phyloP scores from a whole-genome alignment of 345 rosid species.

The Populus nigra region DNA sequence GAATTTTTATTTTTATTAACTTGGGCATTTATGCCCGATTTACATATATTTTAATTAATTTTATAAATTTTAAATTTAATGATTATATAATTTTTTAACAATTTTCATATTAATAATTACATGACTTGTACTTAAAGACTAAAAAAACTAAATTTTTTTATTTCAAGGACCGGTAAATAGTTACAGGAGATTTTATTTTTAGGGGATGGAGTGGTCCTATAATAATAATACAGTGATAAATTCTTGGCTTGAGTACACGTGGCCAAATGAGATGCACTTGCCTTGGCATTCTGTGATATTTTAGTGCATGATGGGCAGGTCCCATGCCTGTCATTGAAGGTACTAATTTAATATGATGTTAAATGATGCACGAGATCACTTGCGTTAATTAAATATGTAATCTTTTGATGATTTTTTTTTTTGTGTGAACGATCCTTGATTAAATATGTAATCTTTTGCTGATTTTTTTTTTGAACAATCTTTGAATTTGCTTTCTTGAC shows the following conservation, averaged over 20 bases:
- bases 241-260: slow-evolving; percentile 25
- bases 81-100: too few relatives aligned
- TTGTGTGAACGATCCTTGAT: too few relatives aligned
- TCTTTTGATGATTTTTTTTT: background rate
- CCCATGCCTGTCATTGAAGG: background rate
- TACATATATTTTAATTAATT: too few relatives aligned
- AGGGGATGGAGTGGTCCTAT: slow-evolving; percentile 1
- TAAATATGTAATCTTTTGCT: background rate
- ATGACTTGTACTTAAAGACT: too few relatives aligned
- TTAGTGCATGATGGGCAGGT: slow-evolving; percentile 31
- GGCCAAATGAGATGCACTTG: slow-evolving; percentile 18
- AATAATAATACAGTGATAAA: background rate
- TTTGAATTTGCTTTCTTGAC: background rate
- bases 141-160: too few relatives aligned
- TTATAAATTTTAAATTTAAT: too few relatives aligned
- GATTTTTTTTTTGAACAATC: background rate
- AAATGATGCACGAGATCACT: background rate
- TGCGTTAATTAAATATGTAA: background rate
- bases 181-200: too few relatives aligned
- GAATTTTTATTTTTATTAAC: background rate
- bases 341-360: background rate
- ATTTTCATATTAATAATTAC: too few relatives aligned
- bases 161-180: too few relatives aligned
- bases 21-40: too few relatives aligned
- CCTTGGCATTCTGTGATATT: slow-evolving; percentile 15